Evolutionary conservation across 352 stramenopile genomes (phyloP), one percentile per base, ranked within the genome.

Genomic region (Paralagenidium karlingii): DNA sequence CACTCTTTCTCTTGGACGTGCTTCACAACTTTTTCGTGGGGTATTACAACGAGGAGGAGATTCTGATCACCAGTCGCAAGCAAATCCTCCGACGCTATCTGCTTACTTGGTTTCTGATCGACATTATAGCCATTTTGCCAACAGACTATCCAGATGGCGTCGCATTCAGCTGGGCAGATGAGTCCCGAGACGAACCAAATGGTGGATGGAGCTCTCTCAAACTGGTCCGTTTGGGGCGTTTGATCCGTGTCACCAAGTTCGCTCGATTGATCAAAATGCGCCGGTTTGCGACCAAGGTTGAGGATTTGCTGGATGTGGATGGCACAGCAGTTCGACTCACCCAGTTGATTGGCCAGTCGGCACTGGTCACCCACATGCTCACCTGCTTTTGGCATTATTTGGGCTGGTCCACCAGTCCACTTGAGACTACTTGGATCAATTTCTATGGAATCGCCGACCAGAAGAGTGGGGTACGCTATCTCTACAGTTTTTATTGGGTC

Each of bases 401-500:
- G 1, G 74, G 79, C 6, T 58, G 64, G n/a, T 43, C 52, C 12
- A 57, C 37, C 1, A 45, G 51, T 3, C 50, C 60, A 34, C 43
- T 25, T 12, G 22, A 29, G 12, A 50, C 45, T 22, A 77, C 65
- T 16, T 87, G 69, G 67, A 71, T 81, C 34, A 48, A 49, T 1
- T 38, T 55, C 1, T 32, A 51, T 1, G 47, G 49, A 4, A 16
- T 79, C 24, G 39, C 45, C 6, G 16, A 53, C n/a, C 47, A 46
- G 18, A 57, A 45, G 11, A 48, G 63, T 0, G 42, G 31, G 10
- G 47, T 68, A 1, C 64, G 66, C 10, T 94, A 92, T 38, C 38
- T 91, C 12, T 88, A 78, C 49, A 75, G 63, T 24, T 71, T 89
- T 19, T 94, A 94, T 48, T 94, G 79, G 79, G 71, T 82, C n/a